Evolutionary conservation across 257 asterid genomes (phyloP).

Genomic region (Anisodus acutangulus): DNA sequence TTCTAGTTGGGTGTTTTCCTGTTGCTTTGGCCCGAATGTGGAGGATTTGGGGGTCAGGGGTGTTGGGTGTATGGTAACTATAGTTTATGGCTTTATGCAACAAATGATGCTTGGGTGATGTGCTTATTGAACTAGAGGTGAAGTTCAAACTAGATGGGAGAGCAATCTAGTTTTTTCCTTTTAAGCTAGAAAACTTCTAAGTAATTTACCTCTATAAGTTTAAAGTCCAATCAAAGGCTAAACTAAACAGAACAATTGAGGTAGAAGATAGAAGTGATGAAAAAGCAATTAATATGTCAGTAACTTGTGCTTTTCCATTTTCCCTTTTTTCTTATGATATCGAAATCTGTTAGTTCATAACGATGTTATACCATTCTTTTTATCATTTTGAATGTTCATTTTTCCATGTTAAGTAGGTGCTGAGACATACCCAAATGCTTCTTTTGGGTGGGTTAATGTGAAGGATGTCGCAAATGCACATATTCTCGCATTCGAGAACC

Average conservation of each 20-base stretch:
- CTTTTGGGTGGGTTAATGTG: conserved; percentile 68
- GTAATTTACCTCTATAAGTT: not conserved
- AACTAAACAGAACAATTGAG: conserved; percentile 6
- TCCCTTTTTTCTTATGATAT: not conserved
- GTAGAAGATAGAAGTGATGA: not conserved
- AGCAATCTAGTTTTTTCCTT: not conserved
- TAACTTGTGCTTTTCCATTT: not conserved
- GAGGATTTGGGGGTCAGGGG: not conserved
- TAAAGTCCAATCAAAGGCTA: not conserved
- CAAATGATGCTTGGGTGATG: not conserved
- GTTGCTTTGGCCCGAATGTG: not conserved
- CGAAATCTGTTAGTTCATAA: not conserved
- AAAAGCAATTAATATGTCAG: not conserved
- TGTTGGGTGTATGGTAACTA: not conserved
- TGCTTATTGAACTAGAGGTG: conserved; percentile 8
- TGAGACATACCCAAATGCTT: conserved; percentile 55
- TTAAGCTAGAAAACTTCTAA: not conserved
- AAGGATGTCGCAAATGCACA: conserved; percentile 82
- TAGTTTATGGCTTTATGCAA: not conserved
- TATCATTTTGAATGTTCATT: not conserved
- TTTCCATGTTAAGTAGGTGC: conserved; percentile 53
- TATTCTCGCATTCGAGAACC: conserved; percentile 66
- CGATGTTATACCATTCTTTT: not conserved
- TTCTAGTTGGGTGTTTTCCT: conserved; percentile 1
- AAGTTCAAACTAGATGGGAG: not conserved